Conservation (phyloP, 2,329 filamentous ascomycete genomes). For the Furcasterigmium sp. region DNA sequence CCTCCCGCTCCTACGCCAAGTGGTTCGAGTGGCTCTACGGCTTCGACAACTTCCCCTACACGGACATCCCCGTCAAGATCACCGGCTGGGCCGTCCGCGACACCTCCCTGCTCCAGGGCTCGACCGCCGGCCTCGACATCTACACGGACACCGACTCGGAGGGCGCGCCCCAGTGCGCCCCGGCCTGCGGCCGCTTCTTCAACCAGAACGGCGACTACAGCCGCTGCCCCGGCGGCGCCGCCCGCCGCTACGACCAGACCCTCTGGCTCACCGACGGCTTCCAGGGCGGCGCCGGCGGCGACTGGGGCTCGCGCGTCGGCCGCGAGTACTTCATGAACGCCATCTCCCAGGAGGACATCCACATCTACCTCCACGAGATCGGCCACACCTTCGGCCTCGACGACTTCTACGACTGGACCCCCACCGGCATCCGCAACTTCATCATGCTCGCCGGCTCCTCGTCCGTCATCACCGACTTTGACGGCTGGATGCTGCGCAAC, state of each 20-base stretch:
- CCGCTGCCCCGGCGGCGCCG: conserved; percentile 28
- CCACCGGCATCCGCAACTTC: conserved; percentile 32
- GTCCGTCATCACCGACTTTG: conserved; percentile 37
- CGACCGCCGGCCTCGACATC: conserved; percentile 27
- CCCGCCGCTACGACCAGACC: conserved; percentile 35
- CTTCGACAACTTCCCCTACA: conserved; percentile 36
- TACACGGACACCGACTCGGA: conserved; percentile 32
- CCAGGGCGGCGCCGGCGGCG: conserved; percentile 35
- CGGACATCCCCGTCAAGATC: conserved; percentile 30
- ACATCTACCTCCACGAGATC: conserved; percentile 41
- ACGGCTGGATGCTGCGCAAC: conserved; percentile 41
- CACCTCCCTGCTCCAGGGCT: conserved; percentile 27
- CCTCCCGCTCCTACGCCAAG: conserved; percentile 28
- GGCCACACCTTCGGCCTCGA: conserved; percentile 37
- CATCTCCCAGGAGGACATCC: conserved; percentile 28
- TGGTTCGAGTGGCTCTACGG: conserved; percentile 38
- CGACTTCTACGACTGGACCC: conserved; percentile 36
- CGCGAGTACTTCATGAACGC: conserved; percentile 35
- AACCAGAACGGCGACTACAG: conserved; percentile 33
- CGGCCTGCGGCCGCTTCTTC: conserved; percentile 35
- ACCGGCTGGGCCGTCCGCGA: conserved; percentile 37
- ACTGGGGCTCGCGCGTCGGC: conserved; percentile 39
- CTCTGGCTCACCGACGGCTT: conserved; percentile 41
- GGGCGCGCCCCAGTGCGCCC: conserved; percentile 33
- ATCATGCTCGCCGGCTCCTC: conserved; percentile 39